Evolutionary conservation across 768 basidiomycete species (phyloP).

Genomic region (Dentipellis fragilis): DNA sequence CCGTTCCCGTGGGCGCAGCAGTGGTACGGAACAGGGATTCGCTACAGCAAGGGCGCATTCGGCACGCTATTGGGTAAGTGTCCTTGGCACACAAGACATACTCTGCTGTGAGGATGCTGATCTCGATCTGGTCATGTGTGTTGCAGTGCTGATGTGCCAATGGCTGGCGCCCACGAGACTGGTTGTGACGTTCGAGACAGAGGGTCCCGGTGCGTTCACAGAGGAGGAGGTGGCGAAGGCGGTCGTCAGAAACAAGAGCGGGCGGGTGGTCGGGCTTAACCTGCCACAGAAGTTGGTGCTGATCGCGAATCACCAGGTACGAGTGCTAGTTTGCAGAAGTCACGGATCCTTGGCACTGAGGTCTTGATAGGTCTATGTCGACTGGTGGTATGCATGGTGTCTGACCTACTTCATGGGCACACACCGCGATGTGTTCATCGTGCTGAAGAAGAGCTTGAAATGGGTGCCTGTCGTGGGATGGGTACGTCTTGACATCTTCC

Average conservation of each 20-base stretch:
- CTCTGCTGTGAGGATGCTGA: not conserved
- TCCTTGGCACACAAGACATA: not conserved
- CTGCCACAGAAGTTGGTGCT: constrained; percentile 75
- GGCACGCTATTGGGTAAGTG: constrained; percentile 60
- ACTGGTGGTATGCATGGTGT: constrained; percentile 86
- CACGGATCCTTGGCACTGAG: not conserved
- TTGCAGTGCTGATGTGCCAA: constrained; percentile 65
- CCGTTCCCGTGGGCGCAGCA: constrained; percentile 46
- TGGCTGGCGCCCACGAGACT: constrained; percentile 75
- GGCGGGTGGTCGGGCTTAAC: constrained; percentile 49
- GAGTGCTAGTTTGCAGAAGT: not conserved
- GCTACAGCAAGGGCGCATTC: constrained; percentile 78
- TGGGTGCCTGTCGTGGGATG: constrained; percentile 83
- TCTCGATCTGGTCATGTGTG: not conserved
- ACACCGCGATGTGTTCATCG: constrained; percentile 74
- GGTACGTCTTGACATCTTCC: constrained; percentile 34
- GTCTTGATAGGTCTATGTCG: constrained; percentile 50
- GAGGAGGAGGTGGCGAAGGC: constrained; percentile 47
- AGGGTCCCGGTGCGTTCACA: constrained; percentile 56
- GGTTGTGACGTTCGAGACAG: constrained; percentile 61
- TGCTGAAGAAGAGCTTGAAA: constrained; percentile 85
- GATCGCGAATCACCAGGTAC: constrained; percentile 89
- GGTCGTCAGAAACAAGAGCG: constrained; percentile 44
- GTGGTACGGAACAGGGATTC: constrained; percentile 60
- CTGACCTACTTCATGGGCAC: constrained; percentile 60